phyloP scores from a whole-genome alignment of 306 rosid species.

The Gastrolobium villosum region DNA sequence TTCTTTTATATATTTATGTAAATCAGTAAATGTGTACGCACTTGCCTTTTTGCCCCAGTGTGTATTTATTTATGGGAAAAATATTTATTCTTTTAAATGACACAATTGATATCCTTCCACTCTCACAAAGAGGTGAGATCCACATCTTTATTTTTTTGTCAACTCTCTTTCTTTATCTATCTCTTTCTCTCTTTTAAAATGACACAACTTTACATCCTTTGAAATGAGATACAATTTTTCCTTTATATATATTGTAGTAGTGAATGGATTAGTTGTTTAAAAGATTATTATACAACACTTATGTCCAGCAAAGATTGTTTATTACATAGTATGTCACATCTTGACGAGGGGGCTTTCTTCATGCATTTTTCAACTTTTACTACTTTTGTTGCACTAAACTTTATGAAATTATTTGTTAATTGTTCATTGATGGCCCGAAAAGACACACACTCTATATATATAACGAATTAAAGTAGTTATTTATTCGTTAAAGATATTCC shows the following conservation, averaged over 20 bases:
- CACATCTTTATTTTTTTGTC: too few relatives aligned
- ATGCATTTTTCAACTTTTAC: constrained; percentile 7
- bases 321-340: background rate
- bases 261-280: constrained; percentile 26
- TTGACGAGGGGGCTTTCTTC: constrained; percentile 23
- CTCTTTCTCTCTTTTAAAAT: too few relatives aligned
- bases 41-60: background rate
- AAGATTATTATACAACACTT: background rate
- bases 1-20: background rate
- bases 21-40: background rate
- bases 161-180: too few relatives aligned
- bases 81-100: too few relatives aligned
- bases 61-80: background rate
- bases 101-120: too few relatives aligned
- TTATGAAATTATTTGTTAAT: background rate
- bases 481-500: background rate
- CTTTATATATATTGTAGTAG: background rate
- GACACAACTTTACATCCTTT: too few relatives aligned
- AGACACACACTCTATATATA: background rate
- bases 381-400: background rate
- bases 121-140: too few relatives aligned
- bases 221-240: too few relatives aligned
- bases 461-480: background rate
- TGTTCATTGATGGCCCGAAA: background rate
- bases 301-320: background rate